Conservation (phyloP, 371 early-diverging fungal species). For the Mucor piriformis region DNA sequence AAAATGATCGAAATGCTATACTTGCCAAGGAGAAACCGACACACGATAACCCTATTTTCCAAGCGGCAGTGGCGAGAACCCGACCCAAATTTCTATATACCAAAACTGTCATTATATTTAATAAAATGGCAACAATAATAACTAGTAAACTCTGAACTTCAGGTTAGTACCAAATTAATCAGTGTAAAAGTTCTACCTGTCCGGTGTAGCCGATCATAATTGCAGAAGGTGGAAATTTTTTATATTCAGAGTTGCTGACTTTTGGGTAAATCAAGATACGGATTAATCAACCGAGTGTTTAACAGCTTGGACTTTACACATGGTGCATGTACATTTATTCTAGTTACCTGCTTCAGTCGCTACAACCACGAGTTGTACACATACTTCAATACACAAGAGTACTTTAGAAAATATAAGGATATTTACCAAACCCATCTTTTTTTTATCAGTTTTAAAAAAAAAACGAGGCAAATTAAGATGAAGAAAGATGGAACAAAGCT, state of each 20-base stretch:
- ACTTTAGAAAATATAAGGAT: neutral
- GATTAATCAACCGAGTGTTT: neutral
- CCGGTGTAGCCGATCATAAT: slow-evolving; percentile 8
- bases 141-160: slow-evolving; percentile 5
- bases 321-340: no score
- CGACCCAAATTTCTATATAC: slow-evolving; percentile 2
- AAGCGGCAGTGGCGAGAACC: neutral
- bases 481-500: no score
- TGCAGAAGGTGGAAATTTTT: neutral
- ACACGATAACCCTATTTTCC: slow-evolving; percentile 5
- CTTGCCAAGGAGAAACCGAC: slow-evolving; percentile 5
- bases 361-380: neutral
- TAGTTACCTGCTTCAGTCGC: slow-evolving; percentile 9
- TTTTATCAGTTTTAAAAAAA: no score
- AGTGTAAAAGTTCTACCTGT: no score
- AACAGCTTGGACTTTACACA: no score
- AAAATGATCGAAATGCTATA: slow-evolving; percentile 5
- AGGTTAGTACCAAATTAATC: neutral
- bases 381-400: neutral
- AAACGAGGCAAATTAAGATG: no score
- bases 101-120: neutral
- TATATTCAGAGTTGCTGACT: slow-evolving; percentile 10
- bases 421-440: neutral
- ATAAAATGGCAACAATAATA: slow-evolving; percentile 8
- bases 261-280: neutral